These are phyloP conservation scores for Geotrichum macrosporum DNA, from an alignment of 1,139 yeast genomes.

Conservation along the genomic window DNA sequence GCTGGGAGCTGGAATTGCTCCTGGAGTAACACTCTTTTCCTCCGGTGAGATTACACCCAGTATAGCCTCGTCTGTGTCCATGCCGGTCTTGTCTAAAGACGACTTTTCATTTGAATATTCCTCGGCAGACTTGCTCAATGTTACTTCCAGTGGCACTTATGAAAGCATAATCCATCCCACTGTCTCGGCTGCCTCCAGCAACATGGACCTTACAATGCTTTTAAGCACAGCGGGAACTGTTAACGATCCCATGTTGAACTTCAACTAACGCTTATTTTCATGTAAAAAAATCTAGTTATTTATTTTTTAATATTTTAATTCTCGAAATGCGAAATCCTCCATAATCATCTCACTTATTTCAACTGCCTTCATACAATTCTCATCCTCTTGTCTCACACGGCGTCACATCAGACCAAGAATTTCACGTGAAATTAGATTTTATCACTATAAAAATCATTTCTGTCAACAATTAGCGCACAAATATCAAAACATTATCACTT, in stretches of 20 bases:
- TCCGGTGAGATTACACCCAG: conserved; percentile 1
- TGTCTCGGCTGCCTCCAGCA: neutral
- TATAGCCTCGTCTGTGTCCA: neutral
- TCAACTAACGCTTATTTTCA: neutral
- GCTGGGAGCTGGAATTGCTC: neutral
- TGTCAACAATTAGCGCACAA: no score
- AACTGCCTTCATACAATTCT: no score
- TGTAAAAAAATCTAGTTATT: neutral
- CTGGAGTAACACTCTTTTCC: neutral
- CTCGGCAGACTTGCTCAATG: neutral
- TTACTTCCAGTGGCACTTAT: neutral
- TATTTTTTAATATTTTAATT: no score
- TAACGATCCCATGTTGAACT: neutral
- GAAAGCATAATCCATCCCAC: neutral
- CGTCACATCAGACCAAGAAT: no score
- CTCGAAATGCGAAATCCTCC: no score
- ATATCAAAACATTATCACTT: no score
- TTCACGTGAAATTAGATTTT: no score
- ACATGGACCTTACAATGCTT: neutral
- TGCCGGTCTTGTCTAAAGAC: neutral
- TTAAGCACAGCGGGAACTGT: neutral
- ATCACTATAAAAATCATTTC: no score
- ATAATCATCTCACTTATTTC: no score
- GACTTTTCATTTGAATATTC: neutral
- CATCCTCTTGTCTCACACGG: no score